phyloP scores from a whole-genome alignment of 2,329 filamentous ascomycete genomes.

The Aspergillus floridensis region DNA sequence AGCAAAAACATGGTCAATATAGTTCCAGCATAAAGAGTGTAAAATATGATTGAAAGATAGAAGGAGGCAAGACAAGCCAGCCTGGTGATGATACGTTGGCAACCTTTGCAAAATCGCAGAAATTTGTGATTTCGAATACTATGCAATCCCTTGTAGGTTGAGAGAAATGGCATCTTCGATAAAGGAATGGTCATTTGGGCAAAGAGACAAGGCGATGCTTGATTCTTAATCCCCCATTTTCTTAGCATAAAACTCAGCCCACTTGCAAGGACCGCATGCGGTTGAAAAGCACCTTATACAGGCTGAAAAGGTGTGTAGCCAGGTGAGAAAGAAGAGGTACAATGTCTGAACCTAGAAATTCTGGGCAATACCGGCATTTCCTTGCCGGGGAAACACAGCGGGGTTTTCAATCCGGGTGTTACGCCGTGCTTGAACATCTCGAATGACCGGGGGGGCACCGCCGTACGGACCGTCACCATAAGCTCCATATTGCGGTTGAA shows the following conservation, averaged over 20 bases:
- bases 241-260: too few relatives aligned
- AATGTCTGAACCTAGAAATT: conserved; percentile 67
- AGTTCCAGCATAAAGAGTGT: background rate
- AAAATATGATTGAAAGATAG: conserved; percentile 8
- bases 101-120: too few relatives aligned
- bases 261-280: too few relatives aligned
- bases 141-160: too few relatives aligned
- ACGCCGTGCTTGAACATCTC: conserved; percentile 85
- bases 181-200: too few relatives aligned
- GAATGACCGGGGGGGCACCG: conserved; percentile 71
- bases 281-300: too few relatives aligned
- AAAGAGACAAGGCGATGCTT: too few relatives aligned
- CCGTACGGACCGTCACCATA: conserved; percentile 57
- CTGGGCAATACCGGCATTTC: conserved; percentile 88
- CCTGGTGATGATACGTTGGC: background rate
- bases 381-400: conserved; percentile 82
- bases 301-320: background rate
- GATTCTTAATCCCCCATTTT: too few relatives aligned
- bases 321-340: background rate
- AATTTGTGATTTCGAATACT: too few relatives aligned
- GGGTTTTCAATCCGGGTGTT: conserved; percentile 95
- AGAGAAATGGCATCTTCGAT: too few relatives aligned
- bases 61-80: background rate
- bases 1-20: background rate
- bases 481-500: conserved; percentile 45